A percentile compares a stretch with the other conserved stretches of the same genome.
These are phyloP conservation scores for Chaetomiaceae sp. DNA, from an alignment of 2,329 filamentous ascomycete genomes.

Conservation along the genomic window DNA sequence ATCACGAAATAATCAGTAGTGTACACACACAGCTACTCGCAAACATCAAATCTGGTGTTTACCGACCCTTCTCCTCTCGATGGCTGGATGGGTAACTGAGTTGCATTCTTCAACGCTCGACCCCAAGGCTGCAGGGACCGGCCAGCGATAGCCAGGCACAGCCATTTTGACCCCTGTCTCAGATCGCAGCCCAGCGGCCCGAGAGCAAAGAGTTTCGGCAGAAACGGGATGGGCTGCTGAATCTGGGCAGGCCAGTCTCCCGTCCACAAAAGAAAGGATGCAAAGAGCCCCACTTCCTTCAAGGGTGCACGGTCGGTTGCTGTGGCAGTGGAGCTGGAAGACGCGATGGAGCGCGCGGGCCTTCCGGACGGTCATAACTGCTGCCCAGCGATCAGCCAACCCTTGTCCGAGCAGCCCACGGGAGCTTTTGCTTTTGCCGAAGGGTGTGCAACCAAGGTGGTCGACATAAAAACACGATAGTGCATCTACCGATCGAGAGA, in stretches of 20 bases:
- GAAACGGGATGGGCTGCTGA: background rate
- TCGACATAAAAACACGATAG: background rate
- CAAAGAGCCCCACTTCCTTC: background rate
- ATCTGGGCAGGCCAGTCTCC: slow-evolving; percentile 1
- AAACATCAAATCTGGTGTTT: no score
- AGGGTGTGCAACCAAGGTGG: no score
- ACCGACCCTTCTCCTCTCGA: no score
- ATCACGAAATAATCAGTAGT: no score
- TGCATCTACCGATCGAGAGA: no score
- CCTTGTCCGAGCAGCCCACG: background rate
- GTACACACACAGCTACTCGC: no score
- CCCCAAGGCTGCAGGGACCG: background rate
- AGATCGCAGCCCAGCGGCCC: background rate
- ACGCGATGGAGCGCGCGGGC: background rate
- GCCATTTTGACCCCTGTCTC: slow-evolving; percentile 7
- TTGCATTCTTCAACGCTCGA: background rate
- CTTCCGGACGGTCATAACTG: background rate
- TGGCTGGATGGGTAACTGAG: background rate
- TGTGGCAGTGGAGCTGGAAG: slow-evolving; percentile 13
- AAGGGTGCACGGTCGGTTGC: slow-evolving; percentile 8
- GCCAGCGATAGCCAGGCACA: slow-evolving; percentile 4
- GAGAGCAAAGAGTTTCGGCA: background rate
- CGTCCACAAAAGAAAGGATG: background rate
- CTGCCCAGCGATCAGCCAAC: no score
- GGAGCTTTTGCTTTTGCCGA: background rate